Evolutionary conservation across 768 basidiomycete genomes (phyloP).

Genomic region (Mycena vitilis): DNA sequence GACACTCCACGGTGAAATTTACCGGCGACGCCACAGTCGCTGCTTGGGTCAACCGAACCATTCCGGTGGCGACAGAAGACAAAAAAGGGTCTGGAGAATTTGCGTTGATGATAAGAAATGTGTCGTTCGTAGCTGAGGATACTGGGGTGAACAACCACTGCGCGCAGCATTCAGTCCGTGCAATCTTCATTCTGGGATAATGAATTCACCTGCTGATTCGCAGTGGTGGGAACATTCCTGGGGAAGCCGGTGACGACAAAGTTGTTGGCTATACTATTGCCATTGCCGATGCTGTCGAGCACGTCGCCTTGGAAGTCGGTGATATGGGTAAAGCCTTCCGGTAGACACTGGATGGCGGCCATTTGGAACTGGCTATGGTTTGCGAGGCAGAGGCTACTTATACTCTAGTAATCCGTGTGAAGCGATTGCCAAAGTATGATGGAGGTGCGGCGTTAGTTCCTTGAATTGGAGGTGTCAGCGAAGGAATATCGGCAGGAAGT

Average conservation of each 20-base stretch:
- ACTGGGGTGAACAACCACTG: slow-evolving; percentile 3
- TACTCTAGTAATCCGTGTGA: slow-evolving; percentile 8
- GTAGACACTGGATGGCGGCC: not conserved
- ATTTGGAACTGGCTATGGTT: slow-evolving; percentile 1
- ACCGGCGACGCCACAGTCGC: not conserved
- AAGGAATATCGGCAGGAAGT: not conserved
- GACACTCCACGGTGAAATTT: slow-evolving; percentile 5
- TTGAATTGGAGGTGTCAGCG: not conserved
- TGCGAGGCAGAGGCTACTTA: slow-evolving; percentile 5
- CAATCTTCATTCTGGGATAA: not conserved
- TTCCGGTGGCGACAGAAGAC: slow-evolving; percentile 1
- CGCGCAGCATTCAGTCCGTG: not conserved
- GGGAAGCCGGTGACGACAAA: not conserved
- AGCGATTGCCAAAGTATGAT: not conserved
- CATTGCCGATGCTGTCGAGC: slow-evolving; percentile 11
- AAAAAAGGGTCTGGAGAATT: not conserved
- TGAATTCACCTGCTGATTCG: slow-evolving; percentile 4
- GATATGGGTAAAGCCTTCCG: slow-evolving; percentile 13
- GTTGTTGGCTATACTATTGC: slow-evolving; percentile 5
- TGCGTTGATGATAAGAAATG: not conserved
- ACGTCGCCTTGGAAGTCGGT: slow-evolving; percentile 12
- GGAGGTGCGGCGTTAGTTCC: not conserved
- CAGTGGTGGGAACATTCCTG: not conserved
- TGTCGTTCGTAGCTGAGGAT: not conserved
- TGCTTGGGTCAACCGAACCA: slow-evolving; percentile 1